These are phyloP conservation scores for Tetrastigma voinierianum DNA, from an alignment of 164 flowering plant genomes.

Conservation along the genomic window DNA sequence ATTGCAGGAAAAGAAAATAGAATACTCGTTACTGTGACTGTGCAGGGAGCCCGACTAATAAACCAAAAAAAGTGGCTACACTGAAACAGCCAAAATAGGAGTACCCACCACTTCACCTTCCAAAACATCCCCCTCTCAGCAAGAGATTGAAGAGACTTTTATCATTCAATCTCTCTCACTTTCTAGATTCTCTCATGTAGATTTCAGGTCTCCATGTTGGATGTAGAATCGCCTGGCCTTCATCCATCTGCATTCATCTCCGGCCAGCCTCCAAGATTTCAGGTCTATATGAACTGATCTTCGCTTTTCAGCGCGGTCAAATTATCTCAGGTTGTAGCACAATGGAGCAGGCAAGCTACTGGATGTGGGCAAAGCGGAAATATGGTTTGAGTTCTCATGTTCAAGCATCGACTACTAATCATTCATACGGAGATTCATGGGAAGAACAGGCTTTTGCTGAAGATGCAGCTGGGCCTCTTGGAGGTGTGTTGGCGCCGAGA, in stretches of 20 bases:
- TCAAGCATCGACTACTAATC: slow-evolving; percentile 10
- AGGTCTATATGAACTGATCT: background rate
- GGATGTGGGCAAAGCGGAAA: slow-evolving; percentile 63
- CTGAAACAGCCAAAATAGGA: slow-evolving; percentile 16
- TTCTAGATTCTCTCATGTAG: slow-evolving; percentile 22
- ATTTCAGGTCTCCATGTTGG: slow-evolving; percentile 21
- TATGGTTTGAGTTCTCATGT: slow-evolving; percentile 26
- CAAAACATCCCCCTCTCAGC: slow-evolving; percentile 6
- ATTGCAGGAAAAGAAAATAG: background rate
- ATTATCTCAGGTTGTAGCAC: background rate
- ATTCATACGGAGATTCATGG: slow-evolving; percentile 56
- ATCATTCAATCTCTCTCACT: slow-evolving; percentile 10
- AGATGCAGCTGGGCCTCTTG: slow-evolving; percentile 74
- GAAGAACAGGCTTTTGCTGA: slow-evolving; percentile 94
- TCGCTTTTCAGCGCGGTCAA: background rate
- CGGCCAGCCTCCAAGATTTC: slow-evolving; percentile 1
- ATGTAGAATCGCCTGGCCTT: slow-evolving; percentile 1
- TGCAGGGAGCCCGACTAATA: slow-evolving; percentile 4
- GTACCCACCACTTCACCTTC: slow-evolving; percentile 27
- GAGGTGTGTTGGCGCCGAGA: slow-evolving; percentile 85
- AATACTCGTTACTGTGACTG: background rate
- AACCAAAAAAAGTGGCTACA: slow-evolving; percentile 18
- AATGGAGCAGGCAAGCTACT: slow-evolving; percentile 55
- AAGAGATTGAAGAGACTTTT: slow-evolving; percentile 13
- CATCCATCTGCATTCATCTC: background rate